A percentile compares a stretch with the other conserved stretches of the same genome.
phyloP scores from a whole-genome alignment of 2,329 filamentous ascomycete species.

The Lomentospora prolificans region DNA sequence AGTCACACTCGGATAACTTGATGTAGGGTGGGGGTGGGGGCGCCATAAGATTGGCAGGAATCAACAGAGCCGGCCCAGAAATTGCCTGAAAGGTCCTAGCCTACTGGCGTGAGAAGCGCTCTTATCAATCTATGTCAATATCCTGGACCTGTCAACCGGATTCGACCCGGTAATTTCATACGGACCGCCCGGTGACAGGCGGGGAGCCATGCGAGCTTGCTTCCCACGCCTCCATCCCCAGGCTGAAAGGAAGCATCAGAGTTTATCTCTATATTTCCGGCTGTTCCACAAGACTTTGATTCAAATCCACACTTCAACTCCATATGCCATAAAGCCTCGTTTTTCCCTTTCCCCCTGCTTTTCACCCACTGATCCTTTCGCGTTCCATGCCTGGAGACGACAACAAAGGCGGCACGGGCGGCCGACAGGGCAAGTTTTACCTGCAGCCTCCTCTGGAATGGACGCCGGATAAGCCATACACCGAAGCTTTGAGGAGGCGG shows the following conservation, averaged over 20 bases:
- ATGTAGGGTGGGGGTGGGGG: background rate
- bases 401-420: background rate
- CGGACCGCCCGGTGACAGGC: no score
- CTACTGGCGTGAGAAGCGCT: background rate
- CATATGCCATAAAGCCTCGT: background rate
- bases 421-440: background rate
- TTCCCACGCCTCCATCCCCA: no score
- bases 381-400: background rate
- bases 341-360: no score
- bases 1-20: background rate
- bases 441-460: background rate
- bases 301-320: no score
- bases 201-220: no score
- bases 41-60: background rate
- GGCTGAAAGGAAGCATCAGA: no score
- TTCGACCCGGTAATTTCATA: background rate
- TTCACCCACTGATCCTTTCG: no score
- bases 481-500: background rate
- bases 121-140: background rate
- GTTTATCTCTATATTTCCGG: no score
- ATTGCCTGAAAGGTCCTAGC: background rate
- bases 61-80: background rate
- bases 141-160: background rate
- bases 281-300: no score
- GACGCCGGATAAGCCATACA: background rate